A percentile compares a stretch with the other conserved stretches of the same genome.
Conservation (phyloP, 345 rosid genomes). For the Salix dunnii region DNA sequence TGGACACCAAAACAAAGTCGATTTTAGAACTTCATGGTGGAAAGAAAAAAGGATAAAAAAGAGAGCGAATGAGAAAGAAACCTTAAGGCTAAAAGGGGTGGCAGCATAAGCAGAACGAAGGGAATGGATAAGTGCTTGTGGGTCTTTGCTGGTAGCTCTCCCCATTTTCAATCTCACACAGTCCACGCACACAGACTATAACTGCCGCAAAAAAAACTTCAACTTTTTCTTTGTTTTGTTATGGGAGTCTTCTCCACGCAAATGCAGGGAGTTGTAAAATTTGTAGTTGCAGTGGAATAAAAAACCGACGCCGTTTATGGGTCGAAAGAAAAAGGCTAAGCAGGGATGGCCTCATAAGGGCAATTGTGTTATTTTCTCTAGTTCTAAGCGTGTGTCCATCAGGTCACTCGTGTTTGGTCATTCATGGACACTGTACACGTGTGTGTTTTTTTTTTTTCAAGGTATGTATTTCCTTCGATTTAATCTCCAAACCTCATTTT, state of each 20-base stretch:
- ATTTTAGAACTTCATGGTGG: background rate
- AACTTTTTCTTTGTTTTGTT: background rate
- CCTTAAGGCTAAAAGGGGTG: constrained; percentile 72
- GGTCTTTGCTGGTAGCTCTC: constrained; percentile 59
- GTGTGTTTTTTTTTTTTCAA: no score
- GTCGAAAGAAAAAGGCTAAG: background rate
- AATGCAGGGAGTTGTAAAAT: no score
- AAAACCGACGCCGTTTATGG: background rate
- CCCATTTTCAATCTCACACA: constrained; percentile 36
- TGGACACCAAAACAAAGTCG: constrained; percentile 19
- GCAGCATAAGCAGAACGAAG: constrained; percentile 75
- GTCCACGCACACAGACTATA: background rate
- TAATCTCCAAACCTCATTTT: no score
- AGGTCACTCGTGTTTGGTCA: background rate
- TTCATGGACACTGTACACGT: background rate
- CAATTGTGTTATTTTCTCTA: background rate
- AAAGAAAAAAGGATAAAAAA: background rate
- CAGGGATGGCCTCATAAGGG: background rate
- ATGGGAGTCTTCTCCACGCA: no score
- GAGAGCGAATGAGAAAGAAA: constrained; percentile 15
- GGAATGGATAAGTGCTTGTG: constrained; percentile 66
- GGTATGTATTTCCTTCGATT: no score
- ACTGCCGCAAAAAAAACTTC: background rate
- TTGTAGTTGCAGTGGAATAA: background rate
- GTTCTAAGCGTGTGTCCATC: background rate